phyloP scores from a whole-genome alignment of 148 eudicot genomes.

The Drosera capensis region DNA sequence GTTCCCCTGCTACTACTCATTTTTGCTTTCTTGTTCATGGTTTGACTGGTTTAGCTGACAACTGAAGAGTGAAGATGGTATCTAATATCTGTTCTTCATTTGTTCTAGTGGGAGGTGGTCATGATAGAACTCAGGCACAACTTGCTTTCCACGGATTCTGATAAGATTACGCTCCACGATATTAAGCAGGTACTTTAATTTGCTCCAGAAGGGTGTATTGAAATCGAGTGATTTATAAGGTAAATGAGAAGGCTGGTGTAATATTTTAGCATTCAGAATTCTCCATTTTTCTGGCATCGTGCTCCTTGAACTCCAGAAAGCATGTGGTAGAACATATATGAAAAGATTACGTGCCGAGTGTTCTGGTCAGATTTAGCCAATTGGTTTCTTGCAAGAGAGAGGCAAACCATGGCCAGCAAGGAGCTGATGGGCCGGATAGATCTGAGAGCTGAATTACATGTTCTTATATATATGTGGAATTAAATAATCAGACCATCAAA shows the following conservation, averaged over 20 bases:
- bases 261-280: neutral
- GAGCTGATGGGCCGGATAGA: too few relatives aligned
- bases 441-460: too few relatives aligned
- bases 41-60: neutral
- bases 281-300: too few relatives aligned
- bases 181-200: conserved; percentile 29
- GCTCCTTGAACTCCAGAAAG: too few relatives aligned
- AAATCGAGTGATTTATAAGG: neutral
- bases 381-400: too few relatives aligned
- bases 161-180: conserved; percentile 39
- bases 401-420: too few relatives aligned
- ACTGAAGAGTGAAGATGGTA: too few relatives aligned
- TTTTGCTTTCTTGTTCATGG: neutral
- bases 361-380: too few relatives aligned
- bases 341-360: too few relatives aligned
- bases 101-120: conserved; percentile 40
- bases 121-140: conserved; percentile 53
- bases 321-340: too few relatives aligned
- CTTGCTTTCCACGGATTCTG: conserved; percentile 48
- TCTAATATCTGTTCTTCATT: conserved; percentile 3
- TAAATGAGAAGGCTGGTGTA: neutral
- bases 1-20: neutral
- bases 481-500: too few relatives aligned
- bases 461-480: too few relatives aligned
- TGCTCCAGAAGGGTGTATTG: neutral